Evolutionary conservation across 805 yeast genomes (phyloP), one percentile per base, ranked within the genome.

Genomic region (Ogataea nitratoaversa): DNA sequence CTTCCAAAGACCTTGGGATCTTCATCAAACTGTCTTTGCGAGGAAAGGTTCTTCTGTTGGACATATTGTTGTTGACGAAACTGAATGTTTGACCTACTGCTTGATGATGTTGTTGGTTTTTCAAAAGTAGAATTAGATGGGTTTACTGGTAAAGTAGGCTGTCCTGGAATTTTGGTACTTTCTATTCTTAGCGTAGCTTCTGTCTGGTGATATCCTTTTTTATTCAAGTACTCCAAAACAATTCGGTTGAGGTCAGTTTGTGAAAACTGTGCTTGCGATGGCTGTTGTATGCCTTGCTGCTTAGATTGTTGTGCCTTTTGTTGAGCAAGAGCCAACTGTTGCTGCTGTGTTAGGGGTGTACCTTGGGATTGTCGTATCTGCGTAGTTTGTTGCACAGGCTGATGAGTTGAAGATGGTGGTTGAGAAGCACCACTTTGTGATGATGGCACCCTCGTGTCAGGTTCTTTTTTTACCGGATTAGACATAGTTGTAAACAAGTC

Each of bases 121-220:
- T 46, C 42, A 36, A 50, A 54, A 27, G 57, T 46, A 2, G 70
- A 67, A 51, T 62, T 72, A 3, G 72, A 60, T 2, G 84, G 73
- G 11, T 63, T 66, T 13, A 78, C 67, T 1, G 79, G 70, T 2
- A 65, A 65, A 11, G 80, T 66, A 6, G 76, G 73, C 1, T 75
- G 68, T 6, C 66, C 66, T 1, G 79, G 74, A 6, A 74, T 72
- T 43, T 83, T 79, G 1, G 87, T 72, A 48, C 83, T 76, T 60
- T 93, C 99, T 46, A 89, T 78, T 46, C 99, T 76, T 36, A 93
- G 72, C 82, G 90, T 86, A 2, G 96, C 89, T 60, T 93, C 99
- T 0, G 99, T 91, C 50, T 83, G 79, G 51, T 85, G 90, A 57
- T 88, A 93, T 2, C 99, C 99, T 60, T 90, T 89, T 56, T 93